Evolutionary conservation across 139 green algal species (phyloP).

Genomic region (Eudorina sp.): DNA sequence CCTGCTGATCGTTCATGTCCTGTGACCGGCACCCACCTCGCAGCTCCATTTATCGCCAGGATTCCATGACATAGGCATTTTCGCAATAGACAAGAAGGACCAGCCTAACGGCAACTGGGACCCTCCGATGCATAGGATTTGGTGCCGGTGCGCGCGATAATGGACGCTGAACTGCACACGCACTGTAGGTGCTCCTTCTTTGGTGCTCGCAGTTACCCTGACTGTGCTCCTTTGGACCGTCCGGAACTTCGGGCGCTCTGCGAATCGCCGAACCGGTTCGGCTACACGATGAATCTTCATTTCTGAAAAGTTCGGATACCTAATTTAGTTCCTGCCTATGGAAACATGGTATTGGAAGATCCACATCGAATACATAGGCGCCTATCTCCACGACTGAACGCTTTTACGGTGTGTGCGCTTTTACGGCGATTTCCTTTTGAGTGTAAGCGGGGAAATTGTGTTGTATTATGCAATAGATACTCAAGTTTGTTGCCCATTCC

Average conservation of each 20-base stretch:
- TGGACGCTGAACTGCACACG: constrained; percentile 82
- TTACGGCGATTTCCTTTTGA: constrained; percentile 21
- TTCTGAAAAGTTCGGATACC: no score
- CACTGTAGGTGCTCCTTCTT: constrained; percentile 51
- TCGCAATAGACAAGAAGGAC: constrained; percentile 94
- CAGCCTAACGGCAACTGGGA: constrained; percentile 88
- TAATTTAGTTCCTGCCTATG: neutral
- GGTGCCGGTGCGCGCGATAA: constrained; percentile 89
- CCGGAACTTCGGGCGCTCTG: neutral
- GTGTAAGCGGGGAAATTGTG: neutral
- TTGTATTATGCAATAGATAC: no score
- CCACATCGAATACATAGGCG: no score
- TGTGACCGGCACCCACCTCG: constrained; percentile 71
- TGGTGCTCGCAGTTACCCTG: neutral
- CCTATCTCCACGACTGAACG: no score
- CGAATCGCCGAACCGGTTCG: constrained; percentile 21
- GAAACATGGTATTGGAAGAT: neutral
- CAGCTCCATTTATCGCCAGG: constrained; percentile 86
- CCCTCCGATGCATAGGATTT: constrained; percentile 93
- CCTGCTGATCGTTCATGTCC: neutral
- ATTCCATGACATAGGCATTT: constrained; percentile 93
- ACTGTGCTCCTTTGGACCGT: neutral
- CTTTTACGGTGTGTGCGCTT: constrained; percentile 18
- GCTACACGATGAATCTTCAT: constrained; percentile 16
- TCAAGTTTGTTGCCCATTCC: neutral